These are phyloP conservation scores for Typha latifolia DNA, from an alignment of 176 grass and related monocot species.

Conservation along the genomic window DNA sequence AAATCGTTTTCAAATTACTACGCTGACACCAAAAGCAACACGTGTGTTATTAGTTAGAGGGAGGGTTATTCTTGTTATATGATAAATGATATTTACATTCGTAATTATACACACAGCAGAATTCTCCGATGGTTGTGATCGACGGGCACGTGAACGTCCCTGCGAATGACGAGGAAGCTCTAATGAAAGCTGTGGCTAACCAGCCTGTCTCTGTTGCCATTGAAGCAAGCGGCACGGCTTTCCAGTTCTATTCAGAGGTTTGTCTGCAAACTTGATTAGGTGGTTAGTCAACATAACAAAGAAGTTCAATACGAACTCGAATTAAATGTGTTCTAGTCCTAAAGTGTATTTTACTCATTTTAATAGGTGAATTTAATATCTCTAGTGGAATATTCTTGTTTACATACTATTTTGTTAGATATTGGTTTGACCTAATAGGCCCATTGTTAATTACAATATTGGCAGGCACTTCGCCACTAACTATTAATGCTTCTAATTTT, in stretches of 20 bases:
- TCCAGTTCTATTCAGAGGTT: slow-evolving; percentile 77
- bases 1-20: not conserved
- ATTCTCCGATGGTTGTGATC: slow-evolving; percentile 29
- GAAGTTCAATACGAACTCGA: not conserved
- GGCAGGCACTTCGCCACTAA: not conserved
- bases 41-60: not conserved
- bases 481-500: not conserved
- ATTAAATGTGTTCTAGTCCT: no score
- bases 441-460: no score
- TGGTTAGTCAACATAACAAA: slow-evolving; percentile 5
- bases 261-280: not conserved
- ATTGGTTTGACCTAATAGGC: no score
- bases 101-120: slow-evolving; percentile 1
- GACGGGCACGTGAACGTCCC: slow-evolving; percentile 65
- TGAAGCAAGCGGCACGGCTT: slow-evolving; percentile 39
- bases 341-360: no score
- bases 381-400: no score
- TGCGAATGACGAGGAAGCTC: slow-evolving; percentile 34
- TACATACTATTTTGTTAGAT: no score
- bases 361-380: not conserved
- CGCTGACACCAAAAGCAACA: not conserved
- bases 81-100: not conserved
- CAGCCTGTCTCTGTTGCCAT: slow-evolving; percentile 70
- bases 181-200: slow-evolving; percentile 49
- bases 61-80: no score